Evolutionary conservation across 2,329 filamentous ascomycete genomes (phyloP).

Genomic region (Aspergillus caelatus): DNA sequence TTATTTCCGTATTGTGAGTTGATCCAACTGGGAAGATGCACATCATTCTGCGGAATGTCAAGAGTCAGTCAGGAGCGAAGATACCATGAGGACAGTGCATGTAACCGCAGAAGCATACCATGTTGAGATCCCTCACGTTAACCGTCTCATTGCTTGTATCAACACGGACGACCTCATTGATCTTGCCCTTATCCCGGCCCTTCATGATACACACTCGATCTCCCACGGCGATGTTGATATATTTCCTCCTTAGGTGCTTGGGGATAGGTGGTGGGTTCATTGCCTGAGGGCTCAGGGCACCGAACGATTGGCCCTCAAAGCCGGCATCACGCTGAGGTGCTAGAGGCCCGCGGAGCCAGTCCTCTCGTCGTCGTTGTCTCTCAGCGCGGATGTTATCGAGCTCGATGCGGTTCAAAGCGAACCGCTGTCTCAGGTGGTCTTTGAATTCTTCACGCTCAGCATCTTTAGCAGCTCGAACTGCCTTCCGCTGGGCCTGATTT

Average conservation of each 20-base stretch:
- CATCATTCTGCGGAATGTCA: conserved; percentile 39
- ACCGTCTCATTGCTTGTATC: conserved; percentile 59
- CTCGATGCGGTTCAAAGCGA: conserved; percentile 35
- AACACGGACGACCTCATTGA: conserved; percentile 69
- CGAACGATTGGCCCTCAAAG: conserved; percentile 59
- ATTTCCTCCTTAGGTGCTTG: conserved; percentile 43
- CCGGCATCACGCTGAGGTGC: conserved; percentile 76
- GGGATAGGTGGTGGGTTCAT: conserved; percentile 45
- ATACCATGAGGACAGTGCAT: neutral
- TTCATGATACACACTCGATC: conserved; percentile 83
- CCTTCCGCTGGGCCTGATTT: conserved; percentile 58
- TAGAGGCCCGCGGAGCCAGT: conserved; percentile 77
- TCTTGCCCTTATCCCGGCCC: conserved; percentile 79
- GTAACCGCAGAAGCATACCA: conserved; percentile 52
- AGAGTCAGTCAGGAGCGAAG: conserved; percentile 3
- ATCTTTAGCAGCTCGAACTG: conserved; percentile 47
- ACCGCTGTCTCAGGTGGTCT: conserved; percentile 31
- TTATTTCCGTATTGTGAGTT: conserved; percentile 40
- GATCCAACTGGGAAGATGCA: conserved; percentile 44
- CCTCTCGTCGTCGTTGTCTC: conserved; percentile 65
- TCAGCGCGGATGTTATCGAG: conserved; percentile 50
- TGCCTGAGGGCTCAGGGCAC: conserved; percentile 51
- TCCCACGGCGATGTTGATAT: conserved; percentile 65
- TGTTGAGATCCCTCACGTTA: conserved; percentile 63
- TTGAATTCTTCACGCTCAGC: conserved; percentile 43